A percentile compares a stretch with the other conserved stretches of the same genome.
Evolutionary conservation across 768 basidiomycete genomes (phyloP).

Genomic region (Amanita phalloides): DNA sequence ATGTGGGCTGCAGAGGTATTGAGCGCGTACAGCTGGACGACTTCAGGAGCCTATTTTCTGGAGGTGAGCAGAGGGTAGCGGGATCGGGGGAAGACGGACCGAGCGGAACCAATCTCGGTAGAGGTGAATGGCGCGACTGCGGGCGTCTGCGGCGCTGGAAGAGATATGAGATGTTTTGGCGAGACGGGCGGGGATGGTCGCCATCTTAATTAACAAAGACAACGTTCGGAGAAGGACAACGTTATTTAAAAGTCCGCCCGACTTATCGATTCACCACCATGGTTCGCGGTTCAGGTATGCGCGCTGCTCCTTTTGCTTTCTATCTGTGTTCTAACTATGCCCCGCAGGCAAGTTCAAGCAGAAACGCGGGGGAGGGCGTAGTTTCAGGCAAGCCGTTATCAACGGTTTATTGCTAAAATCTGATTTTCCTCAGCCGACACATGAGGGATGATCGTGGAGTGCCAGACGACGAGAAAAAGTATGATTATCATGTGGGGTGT

Average conservation of each 20-base stretch:
- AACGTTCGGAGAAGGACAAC: not conserved
- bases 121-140: constrained; percentile 57
- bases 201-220: constrained; percentile 17
- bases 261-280: constrained; percentile 16
- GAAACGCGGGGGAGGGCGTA: constrained; percentile 81
- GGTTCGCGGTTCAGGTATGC: constrained; percentile 41
- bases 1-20: constrained; percentile 69
- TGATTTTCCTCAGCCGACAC: constrained; percentile 35
- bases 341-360: constrained; percentile 69
- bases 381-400: constrained; percentile 48
- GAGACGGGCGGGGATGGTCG: constrained; percentile 84
- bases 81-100: constrained; percentile 35
- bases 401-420: constrained; percentile 3
- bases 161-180: constrained; percentile 63
- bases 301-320: not conserved
- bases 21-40: constrained; percentile 72
- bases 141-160: constrained; percentile 43
- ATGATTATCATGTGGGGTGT: not conserved
- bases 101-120: constrained; percentile 93
- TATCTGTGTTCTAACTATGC: not conserved
- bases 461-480: constrained; percentile 20
- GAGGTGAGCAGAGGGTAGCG: not conserved
- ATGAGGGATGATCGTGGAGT: constrained; percentile 49
- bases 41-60: constrained; percentile 72
- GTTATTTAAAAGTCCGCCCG: constrained; percentile 16